Evolutionary conservation across 345 rosid genomes (phyloP).

Genomic region (Eucalyptus pumila): DNA sequence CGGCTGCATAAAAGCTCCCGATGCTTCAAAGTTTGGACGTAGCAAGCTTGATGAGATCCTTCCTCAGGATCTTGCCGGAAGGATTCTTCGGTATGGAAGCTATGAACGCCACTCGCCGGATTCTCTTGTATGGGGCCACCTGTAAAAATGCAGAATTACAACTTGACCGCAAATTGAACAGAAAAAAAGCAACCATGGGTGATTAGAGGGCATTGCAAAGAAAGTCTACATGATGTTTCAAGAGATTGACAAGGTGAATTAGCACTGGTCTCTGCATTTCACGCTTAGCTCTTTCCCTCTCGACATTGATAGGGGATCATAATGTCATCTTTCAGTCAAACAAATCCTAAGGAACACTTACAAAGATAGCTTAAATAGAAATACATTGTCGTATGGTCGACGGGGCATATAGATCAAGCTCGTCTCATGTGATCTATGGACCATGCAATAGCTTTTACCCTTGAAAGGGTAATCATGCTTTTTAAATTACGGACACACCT

Average conservation of each 20-base stretch:
- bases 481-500: slow-evolving; percentile 15
- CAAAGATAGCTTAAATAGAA: background rate
- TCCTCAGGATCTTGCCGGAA: slow-evolving; percentile 80
- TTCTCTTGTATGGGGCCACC: slow-evolving; percentile 83
- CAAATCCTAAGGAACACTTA: background rate
- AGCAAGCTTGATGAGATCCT: slow-evolving; percentile 71
- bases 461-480: background rate
- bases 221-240: background rate
- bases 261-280: background rate
- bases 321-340: background rate
- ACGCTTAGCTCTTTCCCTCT: background rate
- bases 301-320: background rate
- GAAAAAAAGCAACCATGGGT: background rate
- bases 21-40: slow-evolving; percentile 51
- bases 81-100: slow-evolving; percentile 62
- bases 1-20: background rate
- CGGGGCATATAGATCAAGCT: background rate
- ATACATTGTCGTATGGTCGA: background rate
- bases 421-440: background rate
- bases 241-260: background rate
- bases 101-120: slow-evolving; percentile 51
- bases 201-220: background rate
- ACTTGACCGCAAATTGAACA: background rate
- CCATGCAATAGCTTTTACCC: background rate
- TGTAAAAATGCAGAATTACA: background rate